Conservation (phyloP, 495 filamentous ascomycete species). For the Parathielavia appendiculata region DNA sequence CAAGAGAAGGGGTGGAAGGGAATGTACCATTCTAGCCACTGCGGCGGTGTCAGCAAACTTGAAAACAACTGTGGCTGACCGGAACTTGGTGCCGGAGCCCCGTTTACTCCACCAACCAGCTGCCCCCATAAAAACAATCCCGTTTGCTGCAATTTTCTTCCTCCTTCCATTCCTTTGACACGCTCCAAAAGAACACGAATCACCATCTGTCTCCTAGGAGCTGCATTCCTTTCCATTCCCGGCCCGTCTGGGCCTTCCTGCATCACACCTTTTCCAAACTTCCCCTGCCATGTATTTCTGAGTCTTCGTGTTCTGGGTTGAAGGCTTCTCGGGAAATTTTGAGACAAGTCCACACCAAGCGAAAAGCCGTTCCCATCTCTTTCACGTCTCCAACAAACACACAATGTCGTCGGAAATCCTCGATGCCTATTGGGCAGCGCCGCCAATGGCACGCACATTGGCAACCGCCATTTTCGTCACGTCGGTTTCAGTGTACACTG, state of each 20-base stretch:
- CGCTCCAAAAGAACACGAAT: slow-evolving; percentile 36
- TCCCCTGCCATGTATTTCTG: slow-evolving; percentile 20
- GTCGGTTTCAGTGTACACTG: slow-evolving; percentile 53
- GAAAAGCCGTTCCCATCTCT: slow-evolving; percentile 10
- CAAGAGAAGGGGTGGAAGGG: neutral
- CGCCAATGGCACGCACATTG: slow-evolving; percentile 67
- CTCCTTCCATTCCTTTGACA: slow-evolving; percentile 20
- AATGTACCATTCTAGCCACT: neutral
- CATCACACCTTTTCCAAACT: slow-evolving; percentile 12
- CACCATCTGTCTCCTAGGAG: slow-evolving; percentile 22
- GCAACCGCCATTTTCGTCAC: slow-evolving; percentile 60
- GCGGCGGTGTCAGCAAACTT: neutral
- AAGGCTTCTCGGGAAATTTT: slow-evolving; percentile 22
- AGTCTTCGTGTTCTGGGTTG: slow-evolving; percentile 16
- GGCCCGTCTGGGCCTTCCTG: slow-evolving; percentile 10
- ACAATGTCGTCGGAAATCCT: slow-evolving; percentile 37
- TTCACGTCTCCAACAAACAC: neutral
- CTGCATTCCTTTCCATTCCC: slow-evolving; percentile 17
- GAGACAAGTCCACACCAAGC: slow-evolving; percentile 13
- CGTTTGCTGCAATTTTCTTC: slow-evolving; percentile 22
- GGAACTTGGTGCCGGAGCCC: slow-evolving; percentile 11
- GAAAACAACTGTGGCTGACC: slow-evolving; percentile 1
- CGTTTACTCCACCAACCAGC: slow-evolving; percentile 14
- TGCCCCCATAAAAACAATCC: slow-evolving; percentile 22
- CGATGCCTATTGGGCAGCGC: slow-evolving; percentile 66